Base-by-base conservation (phyloP, 139 green algal genomes). In the Volvox reticuliferus region DNA sequence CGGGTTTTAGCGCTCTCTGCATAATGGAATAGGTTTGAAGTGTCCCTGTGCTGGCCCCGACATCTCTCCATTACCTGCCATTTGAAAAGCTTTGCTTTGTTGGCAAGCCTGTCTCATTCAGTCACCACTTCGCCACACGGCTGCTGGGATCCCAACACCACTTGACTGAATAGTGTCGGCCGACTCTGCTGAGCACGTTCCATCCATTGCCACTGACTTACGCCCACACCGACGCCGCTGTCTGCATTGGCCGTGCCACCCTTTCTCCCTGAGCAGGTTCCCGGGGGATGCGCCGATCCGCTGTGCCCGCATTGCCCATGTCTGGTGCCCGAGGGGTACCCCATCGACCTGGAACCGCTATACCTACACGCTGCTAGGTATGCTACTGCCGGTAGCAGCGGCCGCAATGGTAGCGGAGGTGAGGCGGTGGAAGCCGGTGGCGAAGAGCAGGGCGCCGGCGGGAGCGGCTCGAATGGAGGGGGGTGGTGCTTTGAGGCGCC, bases 291-390 rank as follows among this genome's bases (percentile, higher is more conserved):
- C 62, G 33, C 37, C 17, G 91, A 94, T 84, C 32, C 81, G 65
- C 62, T 96, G 75, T 96, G 94, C 85, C 82, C 92, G 24, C 93
- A 96, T 90, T 96, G 94, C 93, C 94, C 94, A 28, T 89, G 84
- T 76, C 83, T 95, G 35, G 88, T 93, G 32, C 94, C 94, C 36
- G 69, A 79, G 63, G 90, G 91, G 77, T 96, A 96, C 88, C 93
- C 93, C 28, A 93, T 96, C 28, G 95, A 96, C 86, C 88, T 95
- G 82, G 88, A 98, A 93, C 89, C 91, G 2, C 91, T 98, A 68
- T 98, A 95, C 96, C 93, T 98, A 83, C 96, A 98, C 78, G 96
- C 96, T 17, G 55, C 87, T 2, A 71, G 35, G n/a, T 99, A 97
- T 75, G 50, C 86, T 22, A 32, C 71, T 33, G 21, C 71, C 71